phyloP scores from a whole-genome alignment of 2,329 filamentous ascomycete species.

The Pseudomassariella vexata region DNA sequence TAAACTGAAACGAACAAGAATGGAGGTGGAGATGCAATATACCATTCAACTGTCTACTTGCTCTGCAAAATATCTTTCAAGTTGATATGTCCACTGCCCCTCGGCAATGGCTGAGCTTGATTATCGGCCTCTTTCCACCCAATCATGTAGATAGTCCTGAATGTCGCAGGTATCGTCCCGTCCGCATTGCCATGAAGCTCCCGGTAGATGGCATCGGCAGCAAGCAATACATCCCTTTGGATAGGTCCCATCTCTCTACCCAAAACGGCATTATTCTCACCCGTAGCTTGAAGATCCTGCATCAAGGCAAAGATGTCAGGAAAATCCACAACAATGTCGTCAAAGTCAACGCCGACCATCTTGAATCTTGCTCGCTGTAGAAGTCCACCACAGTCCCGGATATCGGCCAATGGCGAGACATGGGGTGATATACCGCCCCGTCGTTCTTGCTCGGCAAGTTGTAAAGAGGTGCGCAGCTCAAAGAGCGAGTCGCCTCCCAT shows the following conservation, averaged over 20 bases:
- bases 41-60: slow-evolving; percentile 24
- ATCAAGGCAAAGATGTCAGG: slow-evolving; percentile 86
- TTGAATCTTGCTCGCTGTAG: slow-evolving; percentile 87
- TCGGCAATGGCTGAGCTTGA: slow-evolving; percentile 72
- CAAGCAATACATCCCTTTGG: slow-evolving; percentile 75
- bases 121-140: slow-evolving; percentile 85
- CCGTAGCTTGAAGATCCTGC: slow-evolving; percentile 94
- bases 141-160: slow-evolving; percentile 96
- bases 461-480: slow-evolving; percentile 86
- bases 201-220: slow-evolving; percentile 82
- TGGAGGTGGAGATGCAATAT: no score
- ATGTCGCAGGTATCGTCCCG: slow-evolving; percentile 78
- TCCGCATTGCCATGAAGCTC: slow-evolving; percentile 80
- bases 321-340: slow-evolving; percentile 95
- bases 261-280: slow-evolving; percentile 83
- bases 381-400: slow-evolving; percentile 83
- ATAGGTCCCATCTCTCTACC: slow-evolving; percentile 78
- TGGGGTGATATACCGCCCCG: slow-evolving; percentile 88
- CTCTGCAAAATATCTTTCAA: slow-evolving; percentile 71
- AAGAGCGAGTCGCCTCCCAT: slow-evolving; percentile 91
- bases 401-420: slow-evolving; percentile 86
- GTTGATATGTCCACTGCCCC: slow-evolving; percentile 82
- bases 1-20: no score
- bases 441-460: slow-evolving; percentile 86
- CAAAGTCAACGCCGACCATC: slow-evolving; percentile 92